Evolutionary conservation across 148 eudicot species (phyloP), one percentile per base, ranked within the genome.

Genomic region (Vaccinium corymbosum): DNA sequence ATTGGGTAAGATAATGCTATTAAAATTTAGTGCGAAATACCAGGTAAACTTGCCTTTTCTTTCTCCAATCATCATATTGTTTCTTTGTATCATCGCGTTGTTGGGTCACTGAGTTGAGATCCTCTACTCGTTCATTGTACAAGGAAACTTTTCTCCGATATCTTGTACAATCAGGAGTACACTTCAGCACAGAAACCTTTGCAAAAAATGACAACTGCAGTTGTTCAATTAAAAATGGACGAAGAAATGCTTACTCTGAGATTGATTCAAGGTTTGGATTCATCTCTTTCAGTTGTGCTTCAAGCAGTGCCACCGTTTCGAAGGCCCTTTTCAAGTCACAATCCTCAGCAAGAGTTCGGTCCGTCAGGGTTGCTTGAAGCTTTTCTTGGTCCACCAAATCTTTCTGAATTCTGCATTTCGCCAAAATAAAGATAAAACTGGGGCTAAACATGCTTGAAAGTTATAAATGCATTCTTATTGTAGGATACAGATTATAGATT

Each of bases 181-280:
- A 1, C n/a, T 83, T 48, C 8, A 85, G 71, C 25, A 78, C 51
- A 16, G 14, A 51, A 51, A 53, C 27, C 22, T 22, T 22, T 51
- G 8, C 15, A 12, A 7, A 7, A 79, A 11, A 25, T 1, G 42
- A 3, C 38, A 12, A 78, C 13, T 50, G 46, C 20, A 25, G 6
- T 38, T 64, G 14, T 29, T 50, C 12, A 52, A 9, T 20, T 53
- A n/a, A 10, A 42, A 53, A 71, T 57, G 27, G 73, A 38, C 9
- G 27, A 22, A 80, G 35, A 59, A 72, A 79, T 46, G 70, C 87
- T 79, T 97, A 97, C 99, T 97, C 99, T 15, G 98, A 85, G 27
- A 97, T 97, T 62, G 99, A 97, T 86, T 93, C 99, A 84, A 97
- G 99, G 87, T 95, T 95, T 32, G 99, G 99, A 83, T 88, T 97